These are phyloP conservation scores for Fraxinus americana DNA, from an alignment of 257 asterid genomes.

Conservation along the genomic window DNA sequence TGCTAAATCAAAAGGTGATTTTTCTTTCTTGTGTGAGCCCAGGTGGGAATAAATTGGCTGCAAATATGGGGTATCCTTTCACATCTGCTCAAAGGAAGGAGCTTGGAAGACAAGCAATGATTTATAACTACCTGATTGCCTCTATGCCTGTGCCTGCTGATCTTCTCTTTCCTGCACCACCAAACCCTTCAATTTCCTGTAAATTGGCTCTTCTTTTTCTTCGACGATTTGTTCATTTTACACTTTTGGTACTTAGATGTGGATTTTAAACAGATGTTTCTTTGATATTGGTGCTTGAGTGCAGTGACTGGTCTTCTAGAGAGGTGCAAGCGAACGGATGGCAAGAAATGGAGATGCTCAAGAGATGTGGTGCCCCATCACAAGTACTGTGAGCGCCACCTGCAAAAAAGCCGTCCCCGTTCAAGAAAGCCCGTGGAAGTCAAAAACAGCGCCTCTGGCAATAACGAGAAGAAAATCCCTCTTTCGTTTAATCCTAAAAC, in stretches of 20 bases:
- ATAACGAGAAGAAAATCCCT: neutral
- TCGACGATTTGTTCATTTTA: neutral
- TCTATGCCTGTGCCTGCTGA: constrained; percentile 73
- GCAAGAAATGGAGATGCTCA: constrained; percentile 95
- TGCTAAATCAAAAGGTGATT: too few species aligned
- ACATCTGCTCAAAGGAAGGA: constrained; percentile 83
- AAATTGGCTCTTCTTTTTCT: neutral
- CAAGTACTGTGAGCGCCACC: constrained; percentile 91
- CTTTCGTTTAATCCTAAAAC: constrained; percentile 29
- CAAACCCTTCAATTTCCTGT: constrained; percentile 40
- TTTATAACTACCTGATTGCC: constrained; percentile 69
- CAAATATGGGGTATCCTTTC: constrained; percentile 55
- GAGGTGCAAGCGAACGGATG: constrained; percentile 89
- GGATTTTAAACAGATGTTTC: neutral
- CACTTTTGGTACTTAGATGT: neutral
- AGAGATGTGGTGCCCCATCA: constrained; percentile 77
- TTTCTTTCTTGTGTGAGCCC: neutral
- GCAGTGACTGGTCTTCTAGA: constrained; percentile 61
- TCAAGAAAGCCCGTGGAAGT: constrained; percentile 99
- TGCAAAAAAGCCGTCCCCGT: constrained; percentile 89
- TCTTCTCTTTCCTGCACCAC: constrained; percentile 57
- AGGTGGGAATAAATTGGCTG: constrained; percentile 44
- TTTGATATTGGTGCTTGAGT: constrained; percentile 17
- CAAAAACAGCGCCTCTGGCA: constrained; percentile 30
- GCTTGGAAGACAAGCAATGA: constrained; percentile 80